A percentile compares a stretch with the other conserved stretches of the same genome.
Conservation (phyloP, 2,329 filamentous ascomycete species). For the Raffaelea albimanens region DNA sequence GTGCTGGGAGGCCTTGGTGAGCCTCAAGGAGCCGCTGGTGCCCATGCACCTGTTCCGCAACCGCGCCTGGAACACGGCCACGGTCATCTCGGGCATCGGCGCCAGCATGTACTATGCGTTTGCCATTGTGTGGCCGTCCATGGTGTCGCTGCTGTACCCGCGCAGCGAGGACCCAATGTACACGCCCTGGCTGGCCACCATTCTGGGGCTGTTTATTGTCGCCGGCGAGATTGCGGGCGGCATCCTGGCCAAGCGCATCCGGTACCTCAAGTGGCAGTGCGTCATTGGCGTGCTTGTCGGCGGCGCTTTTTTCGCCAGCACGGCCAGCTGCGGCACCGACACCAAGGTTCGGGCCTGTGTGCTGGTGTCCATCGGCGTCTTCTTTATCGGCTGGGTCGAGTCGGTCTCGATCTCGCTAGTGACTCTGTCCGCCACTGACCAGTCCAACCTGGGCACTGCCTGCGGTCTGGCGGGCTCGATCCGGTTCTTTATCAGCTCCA, state of each 20-base stretch:
- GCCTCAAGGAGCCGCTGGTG: conserved; percentile 20
- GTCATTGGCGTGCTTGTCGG: background rate
- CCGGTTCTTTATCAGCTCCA: conserved; percentile 14
- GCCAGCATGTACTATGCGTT: conserved; percentile 27
- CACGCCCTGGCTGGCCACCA: background rate
- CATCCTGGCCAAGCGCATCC: background rate
- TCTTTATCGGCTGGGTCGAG: conserved; percentile 25
- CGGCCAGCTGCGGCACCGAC: background rate
- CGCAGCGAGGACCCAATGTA: background rate
- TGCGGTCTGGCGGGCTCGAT: conserved; percentile 24
- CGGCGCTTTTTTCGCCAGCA: background rate
- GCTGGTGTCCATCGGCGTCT: conserved; percentile 20
- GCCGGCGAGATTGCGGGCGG: background rate
- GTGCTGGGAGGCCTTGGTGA: conserved; percentile 15
- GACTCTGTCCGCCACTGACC: conserved; percentile 21
- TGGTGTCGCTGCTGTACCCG: conserved; percentile 20
- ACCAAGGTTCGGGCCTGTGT: conserved; percentile 9
- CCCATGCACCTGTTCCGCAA: conserved; percentile 26
- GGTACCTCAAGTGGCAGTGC: background rate
- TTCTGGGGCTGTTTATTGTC: background rate
- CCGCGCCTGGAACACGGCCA: conserved; percentile 20
- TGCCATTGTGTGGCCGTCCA: conserved; percentile 25
- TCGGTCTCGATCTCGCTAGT: conserved; percentile 22
- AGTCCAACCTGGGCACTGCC: conserved; percentile 24
- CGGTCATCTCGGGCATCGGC: conserved; percentile 21